Conservation (phyloP, 176 grass and related monocot genomes). For the Triticum turgidum region DNA sequence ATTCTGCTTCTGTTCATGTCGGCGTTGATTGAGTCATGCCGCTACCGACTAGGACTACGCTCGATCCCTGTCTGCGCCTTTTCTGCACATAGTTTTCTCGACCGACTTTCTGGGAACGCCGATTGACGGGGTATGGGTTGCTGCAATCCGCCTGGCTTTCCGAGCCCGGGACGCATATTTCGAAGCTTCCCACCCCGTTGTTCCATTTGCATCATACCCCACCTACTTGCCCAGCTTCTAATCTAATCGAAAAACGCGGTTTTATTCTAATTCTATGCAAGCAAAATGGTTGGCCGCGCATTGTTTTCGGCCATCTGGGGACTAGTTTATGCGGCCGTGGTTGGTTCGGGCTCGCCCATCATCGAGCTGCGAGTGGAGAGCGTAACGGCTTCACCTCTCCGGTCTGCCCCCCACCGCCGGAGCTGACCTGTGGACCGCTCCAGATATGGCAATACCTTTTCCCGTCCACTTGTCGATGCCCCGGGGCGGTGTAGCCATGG, state of each 20-base stretch:
- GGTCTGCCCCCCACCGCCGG: not conserved
- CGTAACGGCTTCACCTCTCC: not conserved
- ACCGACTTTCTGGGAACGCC: not conserved
- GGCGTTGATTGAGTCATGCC: not conserved
- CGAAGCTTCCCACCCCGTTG: conserved; percentile 22
- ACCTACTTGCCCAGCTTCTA: no score
- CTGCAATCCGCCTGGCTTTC: not conserved
- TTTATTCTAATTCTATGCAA: not conserved
- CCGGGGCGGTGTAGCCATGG: no score
- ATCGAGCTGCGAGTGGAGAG: not conserved
- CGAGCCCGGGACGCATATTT: not conserved
- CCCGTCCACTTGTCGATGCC: no score
- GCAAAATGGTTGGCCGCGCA: not conserved
- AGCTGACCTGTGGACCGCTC: not conserved
- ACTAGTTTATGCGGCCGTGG: not conserved
- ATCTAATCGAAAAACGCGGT: not conserved
- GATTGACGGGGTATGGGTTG: not conserved
- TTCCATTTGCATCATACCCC: not conserved
- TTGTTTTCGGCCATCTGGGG: not conserved
- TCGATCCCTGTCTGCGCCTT: not conserved
- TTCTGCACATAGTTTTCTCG: not conserved
- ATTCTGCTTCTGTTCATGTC: not conserved
- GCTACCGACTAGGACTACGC: not conserved
- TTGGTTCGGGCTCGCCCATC: not conserved
- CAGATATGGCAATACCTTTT: not conserved